Conservation (phyloP, 352 stramenopile genomes). For the Pythium myriotylum region DNA sequence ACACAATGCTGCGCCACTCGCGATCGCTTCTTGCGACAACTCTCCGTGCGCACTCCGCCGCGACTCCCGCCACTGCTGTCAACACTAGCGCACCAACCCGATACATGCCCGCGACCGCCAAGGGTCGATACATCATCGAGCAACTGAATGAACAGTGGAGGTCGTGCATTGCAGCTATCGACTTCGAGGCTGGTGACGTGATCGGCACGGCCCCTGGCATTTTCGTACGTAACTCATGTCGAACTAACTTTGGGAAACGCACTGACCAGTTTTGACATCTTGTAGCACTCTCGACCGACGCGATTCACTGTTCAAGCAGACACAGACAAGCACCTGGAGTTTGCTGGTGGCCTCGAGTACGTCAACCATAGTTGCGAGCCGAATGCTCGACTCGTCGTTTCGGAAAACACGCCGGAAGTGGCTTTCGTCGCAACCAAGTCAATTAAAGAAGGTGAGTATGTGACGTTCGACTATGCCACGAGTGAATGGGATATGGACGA, state of each 20-base stretch:
- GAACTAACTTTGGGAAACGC: too few species aligned
- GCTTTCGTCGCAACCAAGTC: conserved; percentile 77
- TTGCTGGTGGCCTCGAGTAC: conserved; percentile 82
- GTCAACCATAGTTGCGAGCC: conserved; percentile 89
- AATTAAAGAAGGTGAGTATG: conserved; percentile 73
- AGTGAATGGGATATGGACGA: conserved; percentile 93
- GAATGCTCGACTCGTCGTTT: conserved; percentile 82
- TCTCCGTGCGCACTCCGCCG: conserved; percentile 50
- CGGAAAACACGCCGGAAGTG: conserved; percentile 68
- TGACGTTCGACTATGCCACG: conserved; percentile 89
- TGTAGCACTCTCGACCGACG: conserved; percentile 68
- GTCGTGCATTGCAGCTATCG: conserved; percentile 67
- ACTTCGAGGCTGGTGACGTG: conserved; percentile 61
- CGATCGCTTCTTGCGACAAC: conserved; percentile 27
- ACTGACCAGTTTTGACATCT: too few species aligned
- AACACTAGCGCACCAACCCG: conserved; percentile 38
- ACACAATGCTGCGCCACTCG: conserved; percentile 23
- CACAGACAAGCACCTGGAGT: conserved; percentile 80
- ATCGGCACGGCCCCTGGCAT: conserved; percentile 73
- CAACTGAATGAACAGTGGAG: conserved; percentile 73
- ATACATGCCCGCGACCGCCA: conserved; percentile 60
- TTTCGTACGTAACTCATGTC: conserved; percentile 59
- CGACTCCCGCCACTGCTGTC: conserved; percentile 30
- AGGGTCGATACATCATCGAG: conserved; percentile 74
- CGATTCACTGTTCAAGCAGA: conserved; percentile 86